phyloP scores from a whole-genome alignment of 441 rosid species.

The Pelargonium fulgidum region DNA sequence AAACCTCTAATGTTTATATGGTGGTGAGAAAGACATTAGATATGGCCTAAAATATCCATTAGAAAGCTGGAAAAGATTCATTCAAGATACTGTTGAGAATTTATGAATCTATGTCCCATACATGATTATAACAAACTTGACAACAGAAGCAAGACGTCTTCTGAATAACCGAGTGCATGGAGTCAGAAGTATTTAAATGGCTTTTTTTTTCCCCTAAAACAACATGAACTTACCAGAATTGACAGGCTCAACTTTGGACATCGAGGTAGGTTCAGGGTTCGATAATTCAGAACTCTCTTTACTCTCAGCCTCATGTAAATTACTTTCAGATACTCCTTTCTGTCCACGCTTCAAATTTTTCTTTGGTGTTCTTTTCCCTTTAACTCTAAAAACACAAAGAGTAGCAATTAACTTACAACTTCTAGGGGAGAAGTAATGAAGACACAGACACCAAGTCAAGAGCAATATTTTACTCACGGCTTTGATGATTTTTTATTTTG shows the following conservation, averaged over 20 bases:
- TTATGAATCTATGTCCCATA: background rate
- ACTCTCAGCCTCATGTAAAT: constrained; percentile 32
- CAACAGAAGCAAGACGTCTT: constrained; percentile 2
- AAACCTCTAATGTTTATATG: background rate
- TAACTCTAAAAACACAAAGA: constrained; percentile 36
- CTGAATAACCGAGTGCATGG: background rate
- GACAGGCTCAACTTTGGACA: constrained; percentile 23
- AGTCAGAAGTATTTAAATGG: no score
- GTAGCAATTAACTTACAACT: constrained; percentile 16
- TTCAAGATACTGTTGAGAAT: background rate
- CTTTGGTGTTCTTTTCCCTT: constrained; percentile 87
- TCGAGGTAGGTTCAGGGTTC: constrained; percentile 29
- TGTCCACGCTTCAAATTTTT: constrained; percentile 37
- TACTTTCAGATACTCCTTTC: constrained; percentile 31
- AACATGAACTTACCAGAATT: constrained; percentile 31
- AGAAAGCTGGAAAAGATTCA: background rate
- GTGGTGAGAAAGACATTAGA: background rate
- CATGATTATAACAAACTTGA: background rate
- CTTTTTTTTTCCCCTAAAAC: background rate
- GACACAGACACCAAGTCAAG: constrained; percentile 14
- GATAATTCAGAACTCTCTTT: constrained; percentile 41
- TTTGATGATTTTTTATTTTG: constrained; percentile 39
- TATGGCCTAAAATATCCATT: background rate
- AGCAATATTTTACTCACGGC: constrained; percentile 43
- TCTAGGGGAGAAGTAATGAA: constrained; percentile 15